Base-by-base conservation (phyloP, 305 asterid species). In the Fraxinus angustifolia region DNA sequence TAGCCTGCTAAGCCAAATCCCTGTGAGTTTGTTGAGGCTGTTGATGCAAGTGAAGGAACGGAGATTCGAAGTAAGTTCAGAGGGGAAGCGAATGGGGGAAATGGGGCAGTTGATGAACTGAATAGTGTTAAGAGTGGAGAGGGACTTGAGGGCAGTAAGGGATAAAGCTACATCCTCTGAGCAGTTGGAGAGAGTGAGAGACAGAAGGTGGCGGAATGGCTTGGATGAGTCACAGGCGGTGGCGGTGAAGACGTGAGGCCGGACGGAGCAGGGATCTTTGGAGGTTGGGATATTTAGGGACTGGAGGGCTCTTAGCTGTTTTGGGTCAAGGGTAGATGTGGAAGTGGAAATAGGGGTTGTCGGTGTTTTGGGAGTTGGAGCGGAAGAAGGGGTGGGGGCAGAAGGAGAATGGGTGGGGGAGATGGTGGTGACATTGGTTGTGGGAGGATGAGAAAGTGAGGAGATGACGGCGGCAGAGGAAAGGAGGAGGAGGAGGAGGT, bases 181-280 rank as follows among this genome's bases (percentile, higher is more conserved):
- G 91, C 98, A 95, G 90, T 95, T 91, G 78, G 93, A 23, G 67
- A 95, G 92, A 0, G 92, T 90, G 76, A 96, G 94, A 16, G 97
- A 92, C 86, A 90, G 19, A 85, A 96, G 91, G 90, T 90, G 93
- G 87, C 97, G 92, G 86, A 88, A 93, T 42, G 98, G 99, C 79
- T 81, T 14, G 85, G 92, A 34, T 82, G 87, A 74, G 90, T 96
- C 99, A 81, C 99, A 94, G n/a, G 88, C 45, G 79, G 89, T 78
- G 67, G 79, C 38, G 84, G 86, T 2, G 79, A 86, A 71, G 83
- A 3, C 84, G 78, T 85, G 88, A 58, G 86, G 91, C 82, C 83
- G 87, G 1, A 91, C 86, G 26, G 94, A 82, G 85, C 99, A 95
- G 12, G 96, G 97, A 87, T 91, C 88, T 81, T 88, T 91, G 75